phyloP scores from a whole-genome alignment of 2,329 filamentous ascomycete species.

The Penicillium sp. region DNA sequence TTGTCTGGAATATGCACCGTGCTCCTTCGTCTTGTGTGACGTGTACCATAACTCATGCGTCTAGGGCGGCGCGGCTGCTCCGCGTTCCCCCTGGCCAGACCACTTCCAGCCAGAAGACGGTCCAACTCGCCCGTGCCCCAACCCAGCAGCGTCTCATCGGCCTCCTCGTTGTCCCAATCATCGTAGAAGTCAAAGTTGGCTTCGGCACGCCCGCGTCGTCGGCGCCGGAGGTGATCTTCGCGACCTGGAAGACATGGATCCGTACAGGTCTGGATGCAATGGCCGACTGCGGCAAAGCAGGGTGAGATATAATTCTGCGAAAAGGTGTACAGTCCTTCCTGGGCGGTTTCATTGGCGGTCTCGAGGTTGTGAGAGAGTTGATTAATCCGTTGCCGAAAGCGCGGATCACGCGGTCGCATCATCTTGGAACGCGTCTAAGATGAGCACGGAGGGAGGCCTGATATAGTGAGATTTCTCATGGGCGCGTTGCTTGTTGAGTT shows the following conservation, averaged over 20 bases:
- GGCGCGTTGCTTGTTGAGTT: constrained; percentile 22
- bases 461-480: constrained; percentile 15
- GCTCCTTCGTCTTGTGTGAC: constrained; percentile 64
- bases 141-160: constrained; percentile 65
- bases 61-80: constrained; percentile 73
- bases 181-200: constrained; percentile 97
- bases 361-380: constrained; percentile 90
- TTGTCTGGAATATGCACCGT: constrained; percentile 55
- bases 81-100: constrained; percentile 41
- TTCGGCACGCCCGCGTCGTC: constrained; percentile 72
- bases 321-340: constrained; percentile 86
- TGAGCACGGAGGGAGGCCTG: constrained; percentile 5
- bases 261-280: constrained; percentile 71
- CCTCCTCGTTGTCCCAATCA: constrained; percentile 79
- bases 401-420: constrained; percentile 73
- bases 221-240: constrained; percentile 73
- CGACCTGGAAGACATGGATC: constrained; percentile 69
- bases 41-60: constrained; percentile 88
- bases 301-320: constrained; percentile 83
- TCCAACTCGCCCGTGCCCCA: constrained; percentile 90
- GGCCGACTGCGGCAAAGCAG: constrained; percentile 70
- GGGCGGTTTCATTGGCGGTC: constrained; percentile 86
- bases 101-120: constrained; percentile 73
- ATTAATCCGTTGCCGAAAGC: constrained; percentile 91
- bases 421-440: constrained; percentile 42